Base-by-base conservation (phyloP, 345 rosid species). In the Clarkia xantiana region DNA sequence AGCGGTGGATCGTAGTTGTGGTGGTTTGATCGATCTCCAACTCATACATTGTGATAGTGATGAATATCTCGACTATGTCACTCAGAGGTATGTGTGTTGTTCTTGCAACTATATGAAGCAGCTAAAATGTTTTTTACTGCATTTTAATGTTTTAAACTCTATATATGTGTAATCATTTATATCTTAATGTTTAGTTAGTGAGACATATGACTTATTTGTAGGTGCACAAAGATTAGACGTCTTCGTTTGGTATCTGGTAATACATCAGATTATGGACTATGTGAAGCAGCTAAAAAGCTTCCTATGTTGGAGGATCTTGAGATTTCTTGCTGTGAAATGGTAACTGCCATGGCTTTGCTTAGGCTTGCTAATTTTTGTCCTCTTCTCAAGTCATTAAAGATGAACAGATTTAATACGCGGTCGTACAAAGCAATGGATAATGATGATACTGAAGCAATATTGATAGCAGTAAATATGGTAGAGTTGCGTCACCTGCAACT, bases 261-360 rank as follows among this genome's bases (percentile, higher is more conserved):
- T 18, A 40, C 82, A 29, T 51, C 81, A 3, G 71, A 70, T 38
- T 57, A 64, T 18, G 84, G 76, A 45, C 52, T 78, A 51, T 41
- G 25, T 0, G 61, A 54, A 65, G 73, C 72, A 20, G 76, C 71
- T 47, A 22, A 40, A 39, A 76, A 64, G 42, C 62, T 77, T 53
- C 76, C 77, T 8, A 55, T 64, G 52, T 72, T 86, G 8, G 84
- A 86, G 69, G 82, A 69, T 10, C 75, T 86, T 12, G 82, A 80
- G 29, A 25, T 76, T 49, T 71, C 76, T 5, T 58, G 46, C 58
- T 69, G 71, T 58, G 4, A 19, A 11, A n/a, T n/a, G n/a, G 44
- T 72, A 14, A 54, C 70, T 11, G 38, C 39, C 43, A 50, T 58
- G 17, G 46, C 74, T 43, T 25, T 69, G 49, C 55, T 46, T 45